Base-by-base conservation (phyloP, 1,139 yeast genomes). In the Schwanniomyces etchellsii region DNA sequence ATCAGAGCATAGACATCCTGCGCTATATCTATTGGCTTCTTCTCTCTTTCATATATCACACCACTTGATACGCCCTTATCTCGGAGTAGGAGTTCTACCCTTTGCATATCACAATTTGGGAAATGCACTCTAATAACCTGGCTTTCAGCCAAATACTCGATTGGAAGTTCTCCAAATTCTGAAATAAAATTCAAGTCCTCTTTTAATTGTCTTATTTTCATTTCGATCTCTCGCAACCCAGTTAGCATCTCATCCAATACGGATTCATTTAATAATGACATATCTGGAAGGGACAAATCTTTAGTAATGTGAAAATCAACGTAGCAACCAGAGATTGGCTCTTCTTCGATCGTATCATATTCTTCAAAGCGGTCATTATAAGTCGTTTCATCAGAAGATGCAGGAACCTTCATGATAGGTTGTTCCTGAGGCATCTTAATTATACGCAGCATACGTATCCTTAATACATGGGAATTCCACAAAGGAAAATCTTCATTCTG, bases 21-120 rank as follows among this genome's bases (percentile, higher is more conserved):
- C n/a, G n/a, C n/a, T 18, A n/a, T n/a, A n/a, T n/a, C n/a, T n/a
- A n/a, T n/a, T n/a, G n/a, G n/a, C n/a, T n/a, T n/a, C n/a, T n/a
- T n/a, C n/a, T n/a, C n/a, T n/a, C n/a, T n/a, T n/a, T 60, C 61
- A 37, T 57, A 53, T 9, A 74, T 70, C 17, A 65, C 52, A 1
- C 82, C 83, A 17, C 69, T 66, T 5, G 61, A 47, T 9, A 77
- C 65, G 24, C 67, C 70, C 35, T 69, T 57, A 26, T 77, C 83
- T 29, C 60, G 45, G 37, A 77, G 53, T 31, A 77, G 52, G 13
- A 38, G 38, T 45, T 75, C 80, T 48, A 77, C 60, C 44, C 70
- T 75, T 12, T 44, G 50, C 11, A 59, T 54, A 37, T 76, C 80
- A 40, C 77, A 66, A 47, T 76, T 77, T 16, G 81, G 77, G 46